Conservation (phyloP, 1,284 basidiomycete genomes). For the Nidula niveotomentosa region DNA sequence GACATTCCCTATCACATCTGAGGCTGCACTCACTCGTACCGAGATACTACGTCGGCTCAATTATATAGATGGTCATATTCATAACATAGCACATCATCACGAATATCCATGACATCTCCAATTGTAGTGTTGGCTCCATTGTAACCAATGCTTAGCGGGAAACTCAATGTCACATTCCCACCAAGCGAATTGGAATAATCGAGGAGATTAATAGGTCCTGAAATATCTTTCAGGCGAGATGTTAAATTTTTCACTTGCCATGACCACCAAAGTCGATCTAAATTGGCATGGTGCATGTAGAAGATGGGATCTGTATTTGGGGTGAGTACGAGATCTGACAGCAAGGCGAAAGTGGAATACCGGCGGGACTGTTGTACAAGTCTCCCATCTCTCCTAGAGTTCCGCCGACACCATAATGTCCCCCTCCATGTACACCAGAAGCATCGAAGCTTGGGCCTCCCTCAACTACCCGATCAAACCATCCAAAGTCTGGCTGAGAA, state of each 20-base stretch:
- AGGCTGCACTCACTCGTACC: too few species aligned
- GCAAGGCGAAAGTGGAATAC: conserved; percentile 3
- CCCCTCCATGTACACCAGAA: conserved; percentile 12
- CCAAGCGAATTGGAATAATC: conserved; percentile 9
- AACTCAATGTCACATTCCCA: conserved; percentile 17
- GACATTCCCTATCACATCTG: too few species aligned
- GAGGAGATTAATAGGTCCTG: conserved; percentile 16
- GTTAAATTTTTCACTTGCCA: conserved; percentile 16
- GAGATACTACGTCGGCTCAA: too few species aligned
- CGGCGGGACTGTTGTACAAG: conserved; percentile 16
- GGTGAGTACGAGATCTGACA: background rate
- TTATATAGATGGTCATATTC: conserved; percentile 12
- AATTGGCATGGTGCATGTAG: conserved; percentile 23
- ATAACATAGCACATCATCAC: conserved; percentile 15
- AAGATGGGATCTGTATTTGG: conserved; percentile 19
- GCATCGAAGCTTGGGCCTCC: conserved; percentile 7
- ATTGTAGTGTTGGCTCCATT: conserved; percentile 14
- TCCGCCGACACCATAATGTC: conserved; percentile 16
- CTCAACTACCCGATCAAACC: conserved; percentile 12
- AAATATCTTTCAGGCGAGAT: conserved; percentile 17
- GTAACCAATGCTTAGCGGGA: conserved; percentile 14
- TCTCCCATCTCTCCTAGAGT: conserved; percentile 14
- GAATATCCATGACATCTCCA: conserved; percentile 20
- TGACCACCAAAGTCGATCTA: conserved; percentile 22
- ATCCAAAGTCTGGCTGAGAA: conserved; percentile 12